Conservation (phyloP, 2,329 filamentous ascomycete species). For the Ascochyta lentis region DNA sequence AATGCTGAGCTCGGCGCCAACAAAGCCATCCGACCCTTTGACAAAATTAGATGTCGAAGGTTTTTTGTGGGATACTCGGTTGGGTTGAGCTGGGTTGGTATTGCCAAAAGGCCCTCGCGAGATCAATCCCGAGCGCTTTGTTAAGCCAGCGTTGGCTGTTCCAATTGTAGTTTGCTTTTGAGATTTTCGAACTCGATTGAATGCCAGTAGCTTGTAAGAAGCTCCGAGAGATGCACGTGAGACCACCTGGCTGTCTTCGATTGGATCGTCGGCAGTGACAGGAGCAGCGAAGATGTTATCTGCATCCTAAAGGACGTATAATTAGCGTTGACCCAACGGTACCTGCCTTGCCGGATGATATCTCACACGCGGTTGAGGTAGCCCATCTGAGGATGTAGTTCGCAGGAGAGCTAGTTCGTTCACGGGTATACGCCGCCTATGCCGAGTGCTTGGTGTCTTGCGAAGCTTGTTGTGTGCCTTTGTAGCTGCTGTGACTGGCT, state of each 20-base stretch:
- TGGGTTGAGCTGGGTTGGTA: not conserved
- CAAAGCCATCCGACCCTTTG: conserved; percentile 21
- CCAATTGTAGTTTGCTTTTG: not conserved
- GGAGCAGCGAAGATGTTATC: conserved; percentile 4
- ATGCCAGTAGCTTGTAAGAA: not conserved
- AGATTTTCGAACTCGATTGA: not conserved
- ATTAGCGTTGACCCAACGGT: not conserved
- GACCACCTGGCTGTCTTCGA: conserved; percentile 32
- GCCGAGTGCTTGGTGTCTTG: conserved; percentile 19
- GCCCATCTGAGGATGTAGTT: conserved; percentile 35
- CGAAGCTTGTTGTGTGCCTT: not conserved
- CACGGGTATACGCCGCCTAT: conserved; percentile 30
- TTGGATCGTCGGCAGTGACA: conserved; percentile 30
- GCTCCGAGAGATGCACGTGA: not conserved
- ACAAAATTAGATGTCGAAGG: not conserved
- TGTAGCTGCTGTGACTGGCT: not conserved
- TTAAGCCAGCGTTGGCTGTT: not conserved
- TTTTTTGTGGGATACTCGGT: not conserved
- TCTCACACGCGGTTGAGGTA: conserved; percentile 38
- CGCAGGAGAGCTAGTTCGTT: conserved; percentile 37
- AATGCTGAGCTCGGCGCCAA: conserved; percentile 15
- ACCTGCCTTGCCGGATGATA: not conserved
- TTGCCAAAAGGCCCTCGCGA: not conserved
- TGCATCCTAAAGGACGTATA: conserved; percentile 21
- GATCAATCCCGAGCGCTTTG: not conserved